phyloP scores from a whole-genome alignment of 345 rosid species.

The Eucalyptus caleyi region DNA sequence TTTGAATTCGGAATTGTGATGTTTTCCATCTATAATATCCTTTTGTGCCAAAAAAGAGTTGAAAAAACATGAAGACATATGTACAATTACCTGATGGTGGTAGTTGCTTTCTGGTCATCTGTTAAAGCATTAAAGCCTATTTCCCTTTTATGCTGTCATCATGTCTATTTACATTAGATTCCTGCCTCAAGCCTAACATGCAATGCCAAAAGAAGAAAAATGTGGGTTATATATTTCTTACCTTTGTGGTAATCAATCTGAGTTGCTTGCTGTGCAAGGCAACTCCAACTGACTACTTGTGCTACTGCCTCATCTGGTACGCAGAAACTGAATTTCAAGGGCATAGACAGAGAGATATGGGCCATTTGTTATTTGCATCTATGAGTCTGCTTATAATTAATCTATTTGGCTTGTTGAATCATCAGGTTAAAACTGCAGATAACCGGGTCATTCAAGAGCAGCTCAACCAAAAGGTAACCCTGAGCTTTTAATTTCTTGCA shows the following conservation, averaged over 20 bases:
- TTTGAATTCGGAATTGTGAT: neutral
- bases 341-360: neutral
- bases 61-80: neutral
- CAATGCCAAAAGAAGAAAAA: neutral
- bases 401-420: neutral
- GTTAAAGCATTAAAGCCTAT: neutral
- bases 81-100: neutral
- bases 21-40: neutral
- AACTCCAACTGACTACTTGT: neutral
- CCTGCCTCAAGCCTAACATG: neutral
- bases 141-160: neutral
- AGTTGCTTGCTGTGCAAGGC: neutral
- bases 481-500: neutral
- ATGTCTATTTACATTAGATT: neutral
- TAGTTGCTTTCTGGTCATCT: neutral
- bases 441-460: slow-evolving; percentile 86
- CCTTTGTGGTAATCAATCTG: neutral
- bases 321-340: neutral
- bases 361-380: neutral
- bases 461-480: slow-evolving; percentile 68
- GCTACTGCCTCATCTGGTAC: neutral
- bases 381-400: neutral
- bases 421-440: slow-evolving; percentile 89
- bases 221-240: neutral
- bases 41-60: neutral